Conservation (phyloP, 352 stramenopile species). For the Globisporangium heterothallicum region DNA sequence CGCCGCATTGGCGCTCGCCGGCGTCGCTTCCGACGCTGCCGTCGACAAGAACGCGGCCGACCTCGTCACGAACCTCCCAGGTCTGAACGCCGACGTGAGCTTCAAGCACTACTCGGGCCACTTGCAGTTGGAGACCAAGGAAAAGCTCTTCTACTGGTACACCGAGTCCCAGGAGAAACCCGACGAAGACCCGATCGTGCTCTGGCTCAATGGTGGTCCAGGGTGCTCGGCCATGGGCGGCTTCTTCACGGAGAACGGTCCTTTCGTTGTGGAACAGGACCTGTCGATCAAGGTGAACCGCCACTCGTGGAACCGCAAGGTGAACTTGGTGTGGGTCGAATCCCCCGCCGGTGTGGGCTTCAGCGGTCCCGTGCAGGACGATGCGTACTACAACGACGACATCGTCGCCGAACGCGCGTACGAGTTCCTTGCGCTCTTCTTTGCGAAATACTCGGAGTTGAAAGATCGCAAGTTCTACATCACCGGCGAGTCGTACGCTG, state of each 20-base stretch:
- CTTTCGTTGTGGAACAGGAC: conserved; percentile 58
- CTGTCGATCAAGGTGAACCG: conserved; percentile 55
- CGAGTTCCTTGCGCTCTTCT: conserved; percentile 70
- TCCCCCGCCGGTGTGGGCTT: conserved; percentile 73
- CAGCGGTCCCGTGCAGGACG: conserved; percentile 45
- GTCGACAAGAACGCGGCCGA: conserved; percentile 36
- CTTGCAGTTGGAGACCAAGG: conserved; percentile 38
- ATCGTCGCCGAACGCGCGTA: conserved; percentile 69
- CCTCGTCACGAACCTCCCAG: conserved; percentile 43
- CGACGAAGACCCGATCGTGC: conserved; percentile 57
- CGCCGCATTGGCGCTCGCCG: conserved; percentile 22
- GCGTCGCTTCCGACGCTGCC: conserved; percentile 4
- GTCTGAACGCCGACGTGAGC: conserved; percentile 27
- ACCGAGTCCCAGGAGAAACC: conserved; percentile 58
- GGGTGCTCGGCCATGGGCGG: conserved; percentile 73
- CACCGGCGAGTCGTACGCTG: conserved; percentile 79
- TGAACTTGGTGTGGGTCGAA: conserved; percentile 77
- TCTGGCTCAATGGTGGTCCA: conserved; percentile 79
- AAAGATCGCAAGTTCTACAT: conserved; percentile 76
- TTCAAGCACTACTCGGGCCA: conserved; percentile 76
- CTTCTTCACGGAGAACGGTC: conserved; percentile 69
- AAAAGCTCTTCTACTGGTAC: conserved; percentile 78
- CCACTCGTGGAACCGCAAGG: conserved; percentile 76
- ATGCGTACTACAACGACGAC: conserved; percentile 80
- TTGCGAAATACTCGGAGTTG: conserved; percentile 67